phyloP scores from a whole-genome alignment of 2,329 filamentous ascomycete species.

The Rhexocercosporidium sp. region DNA sequence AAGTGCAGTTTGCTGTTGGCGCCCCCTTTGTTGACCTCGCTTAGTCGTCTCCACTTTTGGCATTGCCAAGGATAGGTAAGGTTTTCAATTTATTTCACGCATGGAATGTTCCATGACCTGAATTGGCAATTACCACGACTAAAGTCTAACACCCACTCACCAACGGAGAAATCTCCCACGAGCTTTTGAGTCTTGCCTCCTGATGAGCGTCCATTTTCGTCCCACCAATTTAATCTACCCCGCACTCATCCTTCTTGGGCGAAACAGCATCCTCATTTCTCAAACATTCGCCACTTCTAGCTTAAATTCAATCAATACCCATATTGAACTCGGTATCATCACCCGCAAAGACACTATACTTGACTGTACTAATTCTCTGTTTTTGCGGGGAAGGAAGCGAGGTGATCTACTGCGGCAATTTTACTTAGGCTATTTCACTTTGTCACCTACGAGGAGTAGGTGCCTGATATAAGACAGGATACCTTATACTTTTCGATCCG shows the following conservation, averaged over 20 bases:
- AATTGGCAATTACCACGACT: too few species aligned
- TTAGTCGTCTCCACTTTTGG: not conserved
- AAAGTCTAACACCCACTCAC: too few species aligned
- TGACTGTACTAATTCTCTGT: not conserved
- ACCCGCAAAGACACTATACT: not conserved
- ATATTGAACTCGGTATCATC: not conserved
- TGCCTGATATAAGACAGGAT: not conserved
- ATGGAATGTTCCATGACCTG: not conserved
- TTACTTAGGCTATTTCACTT: slow-evolving; percentile 1
- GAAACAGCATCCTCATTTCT: not conserved
- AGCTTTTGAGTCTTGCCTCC: too few species aligned
- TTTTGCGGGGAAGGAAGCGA: not conserved
- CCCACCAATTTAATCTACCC: not conserved
- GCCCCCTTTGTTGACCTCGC: not conserved
- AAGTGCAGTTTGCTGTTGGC: not conserved
- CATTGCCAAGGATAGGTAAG: not conserved
- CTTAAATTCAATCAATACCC: not conserved
- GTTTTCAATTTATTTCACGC: not conserved
- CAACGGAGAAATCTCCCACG: too few species aligned
- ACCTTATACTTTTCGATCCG: not conserved
- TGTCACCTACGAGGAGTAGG: not conserved
- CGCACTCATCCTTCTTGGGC: not conserved
- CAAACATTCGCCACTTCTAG: not conserved
- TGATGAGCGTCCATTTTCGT: not conserved
- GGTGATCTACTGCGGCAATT: not conserved